phyloP scores from a whole-genome alignment of 495 filamentous ascomycete genomes.

The Penicillium canariense region DNA sequence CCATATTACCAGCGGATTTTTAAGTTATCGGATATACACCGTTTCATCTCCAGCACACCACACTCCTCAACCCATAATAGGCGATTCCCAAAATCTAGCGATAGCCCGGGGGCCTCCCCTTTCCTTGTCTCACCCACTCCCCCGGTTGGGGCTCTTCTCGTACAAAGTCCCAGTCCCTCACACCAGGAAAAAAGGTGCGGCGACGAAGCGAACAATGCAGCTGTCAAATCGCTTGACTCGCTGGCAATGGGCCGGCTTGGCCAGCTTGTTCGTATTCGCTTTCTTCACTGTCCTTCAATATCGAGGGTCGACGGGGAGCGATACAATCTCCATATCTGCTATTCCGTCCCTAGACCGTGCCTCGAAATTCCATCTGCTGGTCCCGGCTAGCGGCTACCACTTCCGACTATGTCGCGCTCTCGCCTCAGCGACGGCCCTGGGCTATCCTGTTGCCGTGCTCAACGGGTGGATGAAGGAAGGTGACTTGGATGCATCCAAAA shows the following conservation, averaged over 20 bases:
- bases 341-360: too few species aligned
- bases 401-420: slow-evolving; percentile 14
- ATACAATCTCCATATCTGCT: slow-evolving; percentile 2
- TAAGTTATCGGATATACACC: too few species aligned
- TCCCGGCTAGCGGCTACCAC: slow-evolving; percentile 9
- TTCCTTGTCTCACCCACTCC: too few species aligned
- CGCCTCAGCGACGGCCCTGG: slow-evolving; percentile 12
- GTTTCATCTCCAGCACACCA: too few species aligned
- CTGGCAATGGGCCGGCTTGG: slow-evolving; percentile 17
- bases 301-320: not conserved
- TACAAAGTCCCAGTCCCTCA: not conserved
- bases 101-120: too few species aligned
- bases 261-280: slow-evolving; percentile 5
- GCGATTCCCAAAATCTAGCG: too few species aligned
- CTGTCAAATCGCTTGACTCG: slow-evolving; percentile 1
- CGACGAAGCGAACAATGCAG: not conserved
- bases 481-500: slow-evolving; percentile 14
- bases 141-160: too few species aligned
- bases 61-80: too few species aligned
- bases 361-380: slow-evolving; percentile 16
- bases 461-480: slow-evolving; percentile 20
- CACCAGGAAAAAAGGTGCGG: not conserved
- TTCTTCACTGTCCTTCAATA: slow-evolving; percentile 12
- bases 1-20: too few species aligned
- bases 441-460: slow-evolving; percentile 14